Conservation (phyloP, 2,329 filamentous ascomycete genomes). For the Neoscytalidium dimidiatum region DNA sequence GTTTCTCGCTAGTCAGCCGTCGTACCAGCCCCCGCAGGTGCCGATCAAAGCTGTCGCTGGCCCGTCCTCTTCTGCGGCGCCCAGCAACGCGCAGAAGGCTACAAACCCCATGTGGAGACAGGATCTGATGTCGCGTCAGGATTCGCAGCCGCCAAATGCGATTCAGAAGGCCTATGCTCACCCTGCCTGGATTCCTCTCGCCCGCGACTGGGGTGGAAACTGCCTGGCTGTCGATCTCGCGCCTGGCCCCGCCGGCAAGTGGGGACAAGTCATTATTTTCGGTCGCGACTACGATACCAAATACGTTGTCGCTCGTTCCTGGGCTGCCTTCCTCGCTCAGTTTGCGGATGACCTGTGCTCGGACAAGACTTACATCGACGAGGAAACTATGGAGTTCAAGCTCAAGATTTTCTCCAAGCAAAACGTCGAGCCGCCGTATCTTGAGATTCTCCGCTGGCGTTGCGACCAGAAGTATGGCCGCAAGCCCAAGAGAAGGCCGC, state of each 20-base stretch:
- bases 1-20: slow-evolving; percentile 65
- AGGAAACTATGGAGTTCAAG: slow-evolving; percentile 89
- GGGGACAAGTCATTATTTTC: slow-evolving; percentile 96
- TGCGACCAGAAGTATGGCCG: slow-evolving; percentile 91
- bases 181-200: slow-evolving; percentile 91
- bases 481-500: slow-evolving; percentile 52
- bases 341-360: slow-evolving; percentile 89
- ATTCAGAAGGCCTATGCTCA: slow-evolving; percentile 94
- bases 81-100: slow-evolving; percentile 47
- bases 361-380: slow-evolving; percentile 88
- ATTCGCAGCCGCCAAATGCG: slow-evolving; percentile 81
- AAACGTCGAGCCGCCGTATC: slow-evolving; percentile 87
- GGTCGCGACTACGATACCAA: slow-evolving; percentile 98
- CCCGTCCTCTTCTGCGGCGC: slow-evolving; percentile 61
- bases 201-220: slow-evolving; percentile 98
- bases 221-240: slow-evolving; percentile 92
- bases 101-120: slow-evolving; percentile 75
- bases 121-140: slow-evolving; percentile 80
- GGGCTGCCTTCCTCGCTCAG: slow-evolving; percentile 81
- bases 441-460: slow-evolving; percentile 94
- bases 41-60: slow-evolving; percentile 74
- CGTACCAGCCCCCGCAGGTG: slow-evolving; percentile 60
- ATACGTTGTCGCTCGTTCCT: slow-evolving; percentile 92
- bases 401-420: slow-evolving; percentile 79
- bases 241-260: slow-evolving; percentile 84